Conservation (phyloP, 78 protist species). For the Planoprotostelium fungivorum region DNA sequence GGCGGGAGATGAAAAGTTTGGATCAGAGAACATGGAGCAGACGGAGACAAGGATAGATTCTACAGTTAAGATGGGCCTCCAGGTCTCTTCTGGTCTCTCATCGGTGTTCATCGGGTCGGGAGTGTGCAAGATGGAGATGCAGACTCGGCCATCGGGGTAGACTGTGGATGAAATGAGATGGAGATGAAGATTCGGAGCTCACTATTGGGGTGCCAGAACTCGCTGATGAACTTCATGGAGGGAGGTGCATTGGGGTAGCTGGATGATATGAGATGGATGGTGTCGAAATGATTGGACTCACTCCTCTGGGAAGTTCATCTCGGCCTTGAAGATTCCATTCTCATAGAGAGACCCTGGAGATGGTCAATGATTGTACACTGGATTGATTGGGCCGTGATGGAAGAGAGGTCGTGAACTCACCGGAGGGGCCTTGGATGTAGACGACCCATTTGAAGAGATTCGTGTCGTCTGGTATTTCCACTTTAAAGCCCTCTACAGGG, state of each 20-base stretch:
- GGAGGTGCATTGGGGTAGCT: conserved; percentile 80
- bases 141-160: conserved; percentile 78
- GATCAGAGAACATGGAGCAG: conserved; percentile 71
- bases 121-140: conserved; percentile 87
- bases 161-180: conserved; percentile 9
- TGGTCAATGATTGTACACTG: background rate
- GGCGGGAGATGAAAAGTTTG: conserved; percentile 83
- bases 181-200: background rate
- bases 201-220: conserved; percentile 86
- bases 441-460: background rate
- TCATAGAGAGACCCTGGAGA: background rate
- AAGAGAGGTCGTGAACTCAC: background rate
- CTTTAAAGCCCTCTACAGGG: background rate
- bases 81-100: conserved; percentile 71
- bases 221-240: conserved; percentile 40
- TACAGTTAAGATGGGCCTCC: conserved; percentile 82
- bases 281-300: background rate
- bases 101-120: conserved; percentile 65
- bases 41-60: conserved; percentile 74
- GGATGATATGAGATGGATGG: background rate
- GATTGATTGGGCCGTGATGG: too few species aligned
- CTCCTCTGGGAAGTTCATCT: background rate
- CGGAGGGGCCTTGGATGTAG: background rate
- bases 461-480: background rate
- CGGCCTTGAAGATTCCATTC: background rate